Base-by-base conservation (phyloP, 1,284 basidiomycete species). In the Marasmius oreades region DNA sequence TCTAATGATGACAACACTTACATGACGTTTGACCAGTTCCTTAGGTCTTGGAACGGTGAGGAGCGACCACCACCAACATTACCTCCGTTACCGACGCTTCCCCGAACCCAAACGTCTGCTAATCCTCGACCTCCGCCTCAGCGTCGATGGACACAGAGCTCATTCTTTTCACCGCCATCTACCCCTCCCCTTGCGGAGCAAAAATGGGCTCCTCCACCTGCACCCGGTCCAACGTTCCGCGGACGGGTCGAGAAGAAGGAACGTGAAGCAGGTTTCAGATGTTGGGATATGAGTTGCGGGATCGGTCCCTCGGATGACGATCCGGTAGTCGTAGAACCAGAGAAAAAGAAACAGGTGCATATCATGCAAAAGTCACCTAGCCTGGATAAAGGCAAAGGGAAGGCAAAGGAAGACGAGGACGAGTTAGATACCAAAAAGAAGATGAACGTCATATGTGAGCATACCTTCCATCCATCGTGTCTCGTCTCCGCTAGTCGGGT, bases 221-320 rank as follows among this genome's bases (percentile, higher is more conserved):
- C 81, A 0, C 82, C 84, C 26, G 84, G 84, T 0, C 74, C 73
- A n/a, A 82, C 87, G 2, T 69, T 91, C 42, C 84, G 89, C 23
- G 81, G 89, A 66, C 77, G 82, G 3, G 74, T 91, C 20, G 88
- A 91, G 67, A 77, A 78, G 58, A 74, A 76, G 48, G 88, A 91
- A 67, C 78, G 84, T 16, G 85, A 88, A 64, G 77, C 80, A 26
- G 88, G 87, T 0, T 64, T 88, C 61, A 74, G 88, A 50, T 91
- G 88, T 67, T 80, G 73, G 39, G 88, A 90, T 64, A 69, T 82
- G 33, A 84, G 81, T 60, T 91, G 88, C 67, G 86, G 85, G 2
- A 65, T 89, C 24, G 89, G 86, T 0, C 88, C 88, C 5, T 83
- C 81, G 3, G 88, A 91, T 61, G 88, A 90, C 22, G 87, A 90